Evolutionary conservation across 192 early-diverging fungal species (phyloP).

Genomic region (Mortierella hygrophila): DNA sequence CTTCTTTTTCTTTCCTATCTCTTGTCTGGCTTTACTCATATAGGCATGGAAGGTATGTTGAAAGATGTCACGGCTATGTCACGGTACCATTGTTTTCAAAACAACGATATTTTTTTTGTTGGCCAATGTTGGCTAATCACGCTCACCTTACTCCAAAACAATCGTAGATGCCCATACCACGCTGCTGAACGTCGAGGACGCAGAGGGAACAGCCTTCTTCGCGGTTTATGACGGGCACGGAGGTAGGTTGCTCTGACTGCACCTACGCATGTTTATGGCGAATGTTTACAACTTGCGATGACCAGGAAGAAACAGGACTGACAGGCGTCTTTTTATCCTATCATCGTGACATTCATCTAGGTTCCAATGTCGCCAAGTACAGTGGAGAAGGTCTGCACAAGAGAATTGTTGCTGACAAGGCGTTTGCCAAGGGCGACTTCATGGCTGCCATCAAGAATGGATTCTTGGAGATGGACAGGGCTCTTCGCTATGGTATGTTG

Average conservation of each 20-base stretch:
- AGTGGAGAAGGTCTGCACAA: constrained; percentile 84
- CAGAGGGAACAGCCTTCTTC: constrained; percentile 85
- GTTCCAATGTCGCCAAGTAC: constrained; percentile 84
- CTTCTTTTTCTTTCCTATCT: neutral
- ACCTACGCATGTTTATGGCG: neutral
- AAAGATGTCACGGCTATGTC: neutral
- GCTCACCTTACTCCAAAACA: neutral
- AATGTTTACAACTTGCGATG: neutral
- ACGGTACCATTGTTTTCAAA: neutral
- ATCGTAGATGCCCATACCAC: constrained; percentile 93
- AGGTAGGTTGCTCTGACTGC: constrained; percentile 59
- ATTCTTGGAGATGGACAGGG: constrained; percentile 84
- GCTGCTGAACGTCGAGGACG: constrained; percentile 75
- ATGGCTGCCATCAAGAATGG: constrained; percentile 83
- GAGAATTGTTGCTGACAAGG: constrained; percentile 72
- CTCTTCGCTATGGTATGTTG: constrained; percentile 78
- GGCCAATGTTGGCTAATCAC: neutral
- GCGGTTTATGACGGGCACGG: constrained; percentile 99
- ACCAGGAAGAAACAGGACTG: constrained; percentile 3
- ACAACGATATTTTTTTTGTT: neutral
- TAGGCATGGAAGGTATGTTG: constrained; percentile 42
- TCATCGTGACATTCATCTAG: constrained; percentile 38
- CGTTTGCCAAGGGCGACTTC: constrained; percentile 79
- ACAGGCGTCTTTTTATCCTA: neutral
- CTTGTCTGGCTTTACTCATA: neutral